Conservation (phyloP, 306 rosid genomes). For the Luffa acutangula region DNA sequence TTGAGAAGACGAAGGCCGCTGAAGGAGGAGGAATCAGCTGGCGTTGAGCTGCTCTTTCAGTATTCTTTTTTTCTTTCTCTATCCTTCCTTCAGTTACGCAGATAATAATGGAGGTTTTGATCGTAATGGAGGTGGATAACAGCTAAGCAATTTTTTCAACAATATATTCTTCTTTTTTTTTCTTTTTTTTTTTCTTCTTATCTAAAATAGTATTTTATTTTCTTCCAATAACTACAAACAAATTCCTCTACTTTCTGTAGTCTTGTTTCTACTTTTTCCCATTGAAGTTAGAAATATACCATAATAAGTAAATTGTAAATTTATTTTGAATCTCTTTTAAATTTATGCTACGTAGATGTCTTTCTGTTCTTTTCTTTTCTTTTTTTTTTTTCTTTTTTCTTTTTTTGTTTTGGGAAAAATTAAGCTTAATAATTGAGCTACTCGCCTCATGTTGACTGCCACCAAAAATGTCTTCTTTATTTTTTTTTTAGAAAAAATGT, state of each 20-base stretch:
- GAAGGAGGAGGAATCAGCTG: background rate
- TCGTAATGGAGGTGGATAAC: conserved; percentile 10
- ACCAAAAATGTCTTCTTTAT: background rate
- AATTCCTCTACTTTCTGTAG: background rate
- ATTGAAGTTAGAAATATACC: background rate
- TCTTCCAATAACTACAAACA: background rate
- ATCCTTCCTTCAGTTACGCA: conserved; percentile 7
- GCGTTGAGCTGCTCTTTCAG: background rate
- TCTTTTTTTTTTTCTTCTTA: background rate
- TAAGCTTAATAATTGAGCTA: background rate
- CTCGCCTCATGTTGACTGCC: background rate
- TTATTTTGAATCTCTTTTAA: background rate
- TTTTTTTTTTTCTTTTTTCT: too few species aligned
- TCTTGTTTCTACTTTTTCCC: background rate
- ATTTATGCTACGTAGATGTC: background rate
- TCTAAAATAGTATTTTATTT: background rate
- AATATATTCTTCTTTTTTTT: background rate
- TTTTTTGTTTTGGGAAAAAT: background rate
- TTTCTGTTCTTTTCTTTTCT: too few species aligned
- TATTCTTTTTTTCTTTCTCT: background rate
- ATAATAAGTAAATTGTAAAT: background rate
- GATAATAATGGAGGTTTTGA: conserved; percentile 10
- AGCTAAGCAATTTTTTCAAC: conserved; percentile 4
- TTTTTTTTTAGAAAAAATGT: background rate
- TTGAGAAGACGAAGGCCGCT: background rate